Evolutionary conservation across 2,329 filamentous ascomycete genomes (phyloP).

Genomic region (Botrytis sinoallii): DNA sequence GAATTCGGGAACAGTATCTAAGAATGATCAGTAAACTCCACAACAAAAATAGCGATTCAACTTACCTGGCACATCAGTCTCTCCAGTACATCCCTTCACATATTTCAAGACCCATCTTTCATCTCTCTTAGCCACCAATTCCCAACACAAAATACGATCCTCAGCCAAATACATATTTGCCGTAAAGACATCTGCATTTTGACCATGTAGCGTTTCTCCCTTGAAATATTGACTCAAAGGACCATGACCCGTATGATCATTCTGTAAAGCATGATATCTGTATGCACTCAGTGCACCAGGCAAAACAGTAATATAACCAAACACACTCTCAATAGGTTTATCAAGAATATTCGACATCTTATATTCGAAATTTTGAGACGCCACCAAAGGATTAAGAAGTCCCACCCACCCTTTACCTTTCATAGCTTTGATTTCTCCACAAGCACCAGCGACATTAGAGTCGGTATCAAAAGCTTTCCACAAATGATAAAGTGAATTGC

Average conservation of each 20-base stretch:
- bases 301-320: slow-evolving; percentile 96
- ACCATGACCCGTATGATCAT: slow-evolving; percentile 92
- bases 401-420: slow-evolving; percentile 82
- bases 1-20: slow-evolving; percentile 91
- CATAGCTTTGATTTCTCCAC: slow-evolving; percentile 96
- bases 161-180: slow-evolving; percentile 95
- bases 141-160: slow-evolving; percentile 88
- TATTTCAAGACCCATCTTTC: slow-evolving; percentile 98
- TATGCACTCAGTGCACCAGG: slow-evolving; percentile 95
- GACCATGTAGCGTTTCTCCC: slow-evolving; percentile 92
- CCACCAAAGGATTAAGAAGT: slow-evolving; percentile 88
- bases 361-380: slow-evolving; percentile 98
- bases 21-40: slow-evolving; percentile 19
- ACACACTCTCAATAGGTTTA: slow-evolving; percentile 94
- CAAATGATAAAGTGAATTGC: slow-evolving; percentile 90
- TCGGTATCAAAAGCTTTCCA: slow-evolving; percentile 99
- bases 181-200: slow-evolving; percentile 95
- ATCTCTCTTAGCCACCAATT: slow-evolving; percentile 89
- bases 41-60: slow-evolving; percentile 20
- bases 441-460: slow-evolving; percentile 94
- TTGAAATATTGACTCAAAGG: slow-evolving; percentile 99
- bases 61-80: slow-evolving; percentile 95
- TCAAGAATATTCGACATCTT: slow-evolving; percentile 99
- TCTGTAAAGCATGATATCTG: slow-evolving; percentile 91
- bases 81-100: slow-evolving; percentile 92